phyloP scores from a whole-genome alignment of 306 rosid species.

The Delonix regia region DNA sequence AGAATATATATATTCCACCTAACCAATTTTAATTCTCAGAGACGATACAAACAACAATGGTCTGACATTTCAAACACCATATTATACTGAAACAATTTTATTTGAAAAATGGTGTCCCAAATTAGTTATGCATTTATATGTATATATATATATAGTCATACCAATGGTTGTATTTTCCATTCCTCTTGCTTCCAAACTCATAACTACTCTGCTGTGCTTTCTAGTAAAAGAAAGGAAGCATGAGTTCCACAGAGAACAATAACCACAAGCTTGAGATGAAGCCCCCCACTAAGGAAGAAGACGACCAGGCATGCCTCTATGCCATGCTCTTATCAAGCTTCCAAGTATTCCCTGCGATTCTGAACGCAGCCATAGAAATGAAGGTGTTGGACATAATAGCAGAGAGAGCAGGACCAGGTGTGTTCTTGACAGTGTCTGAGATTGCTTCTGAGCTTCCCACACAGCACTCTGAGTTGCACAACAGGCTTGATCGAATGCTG shows the following conservation, averaged over 20 bases:
- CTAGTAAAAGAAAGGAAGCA: background rate
- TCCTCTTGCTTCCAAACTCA: too few species aligned
- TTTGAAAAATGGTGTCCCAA: too few species aligned
- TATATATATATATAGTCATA: too few species aligned
- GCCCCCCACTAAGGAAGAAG: slow-evolving; percentile 10
- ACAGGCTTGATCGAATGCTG: slow-evolving; percentile 20
- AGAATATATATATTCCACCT: too few species aligned
- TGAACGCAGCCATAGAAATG: slow-evolving; percentile 31
- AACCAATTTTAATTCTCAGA: too few species aligned
- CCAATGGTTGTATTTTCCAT: too few species aligned
- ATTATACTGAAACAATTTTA: too few species aligned
- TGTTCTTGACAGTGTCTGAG: background rate
- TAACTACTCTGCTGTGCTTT: too few species aligned
- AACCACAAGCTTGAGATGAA: background rate
- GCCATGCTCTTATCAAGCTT: slow-evolving; percentile 18
- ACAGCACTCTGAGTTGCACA: background rate
- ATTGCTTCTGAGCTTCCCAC: slow-evolving; percentile 11
- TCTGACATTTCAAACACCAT: too few species aligned
- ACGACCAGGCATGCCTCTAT: slow-evolving; percentile 26
- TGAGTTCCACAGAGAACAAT: background rate
- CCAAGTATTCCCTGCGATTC: background rate
- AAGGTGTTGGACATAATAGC: slow-evolving; percentile 22
- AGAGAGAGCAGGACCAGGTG: background rate
- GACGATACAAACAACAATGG: too few species aligned
- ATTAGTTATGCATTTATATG: too few species aligned